Evolutionary conservation across 331 rosid genomes (phyloP).

Genomic region (Pyracantha coccinea): DNA sequence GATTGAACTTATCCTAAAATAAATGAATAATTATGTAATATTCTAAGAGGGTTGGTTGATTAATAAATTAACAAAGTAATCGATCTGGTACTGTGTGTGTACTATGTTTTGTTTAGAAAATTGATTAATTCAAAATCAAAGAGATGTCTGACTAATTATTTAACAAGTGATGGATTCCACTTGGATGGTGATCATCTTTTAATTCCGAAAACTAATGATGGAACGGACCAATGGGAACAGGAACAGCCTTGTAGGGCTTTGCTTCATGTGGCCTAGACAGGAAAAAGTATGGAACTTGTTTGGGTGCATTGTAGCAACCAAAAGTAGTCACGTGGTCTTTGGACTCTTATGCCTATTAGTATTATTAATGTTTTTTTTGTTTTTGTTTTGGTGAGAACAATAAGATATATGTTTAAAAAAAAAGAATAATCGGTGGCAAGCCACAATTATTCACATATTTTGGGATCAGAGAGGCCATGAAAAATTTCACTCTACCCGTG

Average conservation of each 20-base stretch:
- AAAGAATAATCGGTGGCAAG: fast-evolving
- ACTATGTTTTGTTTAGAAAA: background rate
- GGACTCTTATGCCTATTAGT: background rate
- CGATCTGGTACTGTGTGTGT: background rate
- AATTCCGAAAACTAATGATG: background rate
- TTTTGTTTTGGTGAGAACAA: background rate
- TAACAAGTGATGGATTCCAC: background rate
- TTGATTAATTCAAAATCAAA: background rate
- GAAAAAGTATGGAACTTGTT: constrained; percentile 6
- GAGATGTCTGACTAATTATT: background rate
- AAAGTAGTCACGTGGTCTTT: constrained; percentile 20
- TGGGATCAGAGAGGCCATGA: no score
- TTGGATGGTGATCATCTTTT: no score
- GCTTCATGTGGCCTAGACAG: constrained; percentile 28
- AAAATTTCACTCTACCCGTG: no score
- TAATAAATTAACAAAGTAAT: background rate
- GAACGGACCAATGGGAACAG: background rate
- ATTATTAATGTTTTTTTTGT: background rate
- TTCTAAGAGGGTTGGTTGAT: background rate
- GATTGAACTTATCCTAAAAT: no score
- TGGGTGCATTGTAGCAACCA: constrained; percentile 13
- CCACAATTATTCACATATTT: no score
- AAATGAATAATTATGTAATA: no score
- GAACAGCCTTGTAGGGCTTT: constrained; percentile 12
- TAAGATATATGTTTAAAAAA: background rate